These are phyloP conservation scores for Yamadazyma dendronema DNA, from an alignment of 1,139 yeast genomes.

Conservation along the genomic window DNA sequence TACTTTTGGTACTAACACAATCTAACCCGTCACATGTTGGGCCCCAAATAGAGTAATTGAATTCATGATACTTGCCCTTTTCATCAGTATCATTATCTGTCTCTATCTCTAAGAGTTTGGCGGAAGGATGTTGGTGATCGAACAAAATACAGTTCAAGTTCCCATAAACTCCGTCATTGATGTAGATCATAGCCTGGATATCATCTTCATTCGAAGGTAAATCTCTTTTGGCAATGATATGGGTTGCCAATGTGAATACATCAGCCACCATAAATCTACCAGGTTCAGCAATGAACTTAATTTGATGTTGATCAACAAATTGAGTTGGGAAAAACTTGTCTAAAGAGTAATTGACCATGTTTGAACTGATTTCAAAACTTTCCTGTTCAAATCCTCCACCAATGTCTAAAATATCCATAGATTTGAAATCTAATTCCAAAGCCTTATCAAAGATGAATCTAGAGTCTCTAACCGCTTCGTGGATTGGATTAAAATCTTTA, in stretches of 20 bases:
- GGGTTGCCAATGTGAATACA: slow-evolving; percentile 82
- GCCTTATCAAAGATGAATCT: slow-evolving; percentile 67
- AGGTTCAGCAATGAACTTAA: slow-evolving; percentile 84
- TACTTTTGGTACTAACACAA: slow-evolving; percentile 59
- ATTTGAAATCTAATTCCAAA: slow-evolving; percentile 39
- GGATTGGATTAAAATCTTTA: slow-evolving; percentile 65
- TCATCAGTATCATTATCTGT: slow-evolving; percentile 18
- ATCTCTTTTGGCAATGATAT: slow-evolving; percentile 80
- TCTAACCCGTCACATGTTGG: slow-evolving; percentile 98
- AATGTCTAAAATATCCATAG: slow-evolving; percentile 65
- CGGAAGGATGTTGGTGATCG: slow-evolving; percentile 83
- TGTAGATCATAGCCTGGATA: slow-evolving; percentile 54
- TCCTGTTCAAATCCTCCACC: slow-evolving; percentile 91
- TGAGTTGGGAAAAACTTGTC: slow-evolving; percentile 55
- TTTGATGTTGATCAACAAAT: slow-evolving; percentile 25
- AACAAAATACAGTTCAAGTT: slow-evolving; percentile 90
- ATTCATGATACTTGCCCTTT: slow-evolving; percentile 27
- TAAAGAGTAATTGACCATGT: slow-evolving; percentile 55
- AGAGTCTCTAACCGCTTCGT: slow-evolving; percentile 73
- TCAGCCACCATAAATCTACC: slow-evolving; percentile 88
- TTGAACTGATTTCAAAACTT: slow-evolving; percentile 62
- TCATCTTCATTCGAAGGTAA: slow-evolving; percentile 18
- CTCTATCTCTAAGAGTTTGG: slow-evolving; percentile 48
- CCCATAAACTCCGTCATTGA: slow-evolving; percentile 95
- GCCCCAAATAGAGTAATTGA: slow-evolving; percentile 80